phyloP scores from a whole-genome alignment of 768 basidiomycete species.

The Thelephora aurantiotincta region DNA sequence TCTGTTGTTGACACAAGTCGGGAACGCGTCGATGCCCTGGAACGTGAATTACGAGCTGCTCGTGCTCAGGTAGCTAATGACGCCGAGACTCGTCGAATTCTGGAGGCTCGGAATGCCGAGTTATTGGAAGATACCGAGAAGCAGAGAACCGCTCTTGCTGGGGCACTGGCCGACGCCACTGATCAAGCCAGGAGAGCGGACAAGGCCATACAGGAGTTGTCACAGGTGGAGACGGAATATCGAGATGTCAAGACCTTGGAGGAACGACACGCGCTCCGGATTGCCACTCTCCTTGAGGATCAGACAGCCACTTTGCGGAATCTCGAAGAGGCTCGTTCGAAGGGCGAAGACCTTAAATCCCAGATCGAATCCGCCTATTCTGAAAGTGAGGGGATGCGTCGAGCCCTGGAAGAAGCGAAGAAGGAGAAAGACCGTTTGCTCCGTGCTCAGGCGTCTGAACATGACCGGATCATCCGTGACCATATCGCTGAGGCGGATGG shows the following conservation, averaged over 20 bases:
- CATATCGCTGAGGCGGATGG: conserved; percentile 89
- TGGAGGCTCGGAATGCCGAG: conserved; percentile 52
- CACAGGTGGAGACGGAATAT: conserved; percentile 43
- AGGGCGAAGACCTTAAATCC: conserved; percentile 61
- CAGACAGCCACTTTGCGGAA: conserved; percentile 58
- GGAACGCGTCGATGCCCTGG: conserved; percentile 39
- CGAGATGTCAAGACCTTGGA: conserved; percentile 60
- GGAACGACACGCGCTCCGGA: conserved; percentile 44
- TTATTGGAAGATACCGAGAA: conserved; percentile 39
- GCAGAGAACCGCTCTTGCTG: conserved; percentile 37
- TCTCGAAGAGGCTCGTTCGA: conserved; percentile 60
- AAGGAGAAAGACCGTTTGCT: conserved; percentile 71
- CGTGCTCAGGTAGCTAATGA: conserved; percentile 54
- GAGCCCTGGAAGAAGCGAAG: conserved; percentile 51
- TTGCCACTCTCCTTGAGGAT: conserved; percentile 56
- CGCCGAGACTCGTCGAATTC: conserved; percentile 37
- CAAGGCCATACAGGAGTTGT: conserved; percentile 44
- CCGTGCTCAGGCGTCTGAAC: conserved; percentile 54
- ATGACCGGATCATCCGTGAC: conserved; percentile 61
- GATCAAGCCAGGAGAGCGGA: conserved; percentile 51
- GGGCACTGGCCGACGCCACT: conserved; percentile 53
- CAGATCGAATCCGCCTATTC: conserved; percentile 57
- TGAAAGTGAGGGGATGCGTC: conserved; percentile 61
- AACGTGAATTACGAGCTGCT: conserved; percentile 50
- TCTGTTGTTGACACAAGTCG: conserved; percentile 27